Evolutionary conservation across 208 protist species (phyloP), one percentile per base, ranked within the genome.

Genomic region (Crithidia thermophila): DNA sequence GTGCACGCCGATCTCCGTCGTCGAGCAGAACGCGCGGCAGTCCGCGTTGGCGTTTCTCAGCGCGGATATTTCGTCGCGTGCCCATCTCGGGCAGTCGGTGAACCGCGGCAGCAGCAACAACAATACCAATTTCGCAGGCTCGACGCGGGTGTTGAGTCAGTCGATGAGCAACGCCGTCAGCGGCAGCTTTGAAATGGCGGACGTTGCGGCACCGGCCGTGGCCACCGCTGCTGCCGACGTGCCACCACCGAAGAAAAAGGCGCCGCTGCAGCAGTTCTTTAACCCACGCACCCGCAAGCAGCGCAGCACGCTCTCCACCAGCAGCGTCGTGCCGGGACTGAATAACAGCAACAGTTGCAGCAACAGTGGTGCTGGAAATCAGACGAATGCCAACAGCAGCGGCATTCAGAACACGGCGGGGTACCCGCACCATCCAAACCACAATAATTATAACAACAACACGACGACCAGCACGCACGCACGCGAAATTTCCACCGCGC

Each of bases 1-100:
- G 46, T 58, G 53, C 52, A 65, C 69, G 6, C 53, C 55, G 30
- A 27, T 36, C 4, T 47, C 53, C 0, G 27, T 73, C 6, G 57
- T 55, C 20, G 65, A 77, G 56, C 40, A 66, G 21, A 20, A 62
- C 45, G 70, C 57, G 4, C 70, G 59, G 16, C 63, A 70, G 47
- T 82, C 77, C 4, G 72, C 77, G 20, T 56, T 72, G 21, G 77
- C 67, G 11, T 40, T 79, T 1, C 67, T 79, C 21, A 58, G 66
- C 57, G 67, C 63, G 18, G 72, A 68, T 21, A 37, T 72, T 25
- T 59, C 45, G n/a, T 21, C 46, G 16, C 37, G 49, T 33, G 4
- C 43, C 2, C 45, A 31, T 30, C 18, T 31, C 18, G 9, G 28
- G 2, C n/a, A 11, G 3, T 46, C 52, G 11, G 20, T 31, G 21